Evolutionary conservation across 2,329 filamentous ascomycete genomes (phyloP).

Genomic region (Fusarium armeniacum): DNA sequence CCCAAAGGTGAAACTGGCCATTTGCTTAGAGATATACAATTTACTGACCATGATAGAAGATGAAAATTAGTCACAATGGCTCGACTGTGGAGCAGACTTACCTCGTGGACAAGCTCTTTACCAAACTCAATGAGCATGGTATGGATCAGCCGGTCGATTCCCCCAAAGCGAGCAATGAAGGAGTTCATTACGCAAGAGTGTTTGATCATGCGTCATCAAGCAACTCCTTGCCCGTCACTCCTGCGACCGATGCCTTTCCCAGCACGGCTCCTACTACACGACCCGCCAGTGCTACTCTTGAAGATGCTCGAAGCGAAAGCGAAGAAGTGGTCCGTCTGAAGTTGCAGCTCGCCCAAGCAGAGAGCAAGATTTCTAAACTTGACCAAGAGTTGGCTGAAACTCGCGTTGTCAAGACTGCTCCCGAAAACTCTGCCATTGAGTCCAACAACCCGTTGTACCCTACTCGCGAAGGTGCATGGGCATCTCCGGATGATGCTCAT

Average conservation of each 20-base stretch:
- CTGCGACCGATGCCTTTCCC: constrained; percentile 68
- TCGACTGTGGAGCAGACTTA: constrained; percentile 58
- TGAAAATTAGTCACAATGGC: constrained; percentile 63
- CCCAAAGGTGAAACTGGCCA: constrained; percentile 62
- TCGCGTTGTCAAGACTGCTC: constrained; percentile 70
- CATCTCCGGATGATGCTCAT: constrained; percentile 66
- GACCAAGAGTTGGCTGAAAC: constrained; percentile 78
- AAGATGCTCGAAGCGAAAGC: constrained; percentile 58
- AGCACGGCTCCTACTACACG: constrained; percentile 64
- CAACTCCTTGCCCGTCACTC: constrained; percentile 73
- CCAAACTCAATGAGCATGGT: constrained; percentile 80
- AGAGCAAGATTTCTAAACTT: constrained; percentile 77
- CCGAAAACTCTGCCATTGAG: constrained; percentile 44
- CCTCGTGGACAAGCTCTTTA: constrained; percentile 79
- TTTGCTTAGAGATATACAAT: constrained; percentile 5
- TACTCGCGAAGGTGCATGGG: constrained; percentile 65
- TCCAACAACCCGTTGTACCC: constrained; percentile 40
- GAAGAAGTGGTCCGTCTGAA: constrained; percentile 78
- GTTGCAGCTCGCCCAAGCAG: constrained; percentile 77
- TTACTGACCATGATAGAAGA: constrained; percentile 58
- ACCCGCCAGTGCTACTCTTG: constrained; percentile 65
- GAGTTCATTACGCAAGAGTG: constrained; percentile 52
- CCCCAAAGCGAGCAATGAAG: constrained; percentile 60
- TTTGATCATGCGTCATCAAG: constrained; percentile 66
- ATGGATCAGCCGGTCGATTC: constrained; percentile 71